These are phyloP conservation scores for Eragrostis nindensis DNA, from an alignment of 176 grass and related monocot genomes.

Conservation along the genomic window DNA sequence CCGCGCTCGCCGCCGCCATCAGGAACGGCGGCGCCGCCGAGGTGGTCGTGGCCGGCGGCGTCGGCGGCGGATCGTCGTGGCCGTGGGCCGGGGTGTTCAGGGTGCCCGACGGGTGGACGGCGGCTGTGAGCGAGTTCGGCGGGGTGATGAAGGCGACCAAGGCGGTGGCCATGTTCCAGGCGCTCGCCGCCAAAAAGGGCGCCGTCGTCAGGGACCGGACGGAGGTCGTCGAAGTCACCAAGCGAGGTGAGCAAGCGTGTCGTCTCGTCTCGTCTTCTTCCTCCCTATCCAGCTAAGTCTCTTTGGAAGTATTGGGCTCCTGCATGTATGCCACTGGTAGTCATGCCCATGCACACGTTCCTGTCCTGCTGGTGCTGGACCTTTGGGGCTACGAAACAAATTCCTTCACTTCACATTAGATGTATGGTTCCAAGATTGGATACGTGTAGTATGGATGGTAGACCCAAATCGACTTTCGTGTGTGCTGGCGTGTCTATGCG, in stretches of 20 bases:
- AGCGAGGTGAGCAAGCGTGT: constrained; percentile 42
- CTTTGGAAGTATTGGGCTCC: constrained; percentile 29
- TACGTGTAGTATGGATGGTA: not conserved
- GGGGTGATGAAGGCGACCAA: constrained; percentile 91
- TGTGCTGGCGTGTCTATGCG: not conserved
- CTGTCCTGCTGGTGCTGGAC: not conserved
- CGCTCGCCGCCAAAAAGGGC: constrained; percentile 61
- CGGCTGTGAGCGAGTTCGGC: constrained; percentile 45
- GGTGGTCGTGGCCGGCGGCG: too few relatives aligned
- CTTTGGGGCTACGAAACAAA: not conserved
- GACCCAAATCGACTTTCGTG: not conserved
- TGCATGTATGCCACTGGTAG: constrained; percentile 2
- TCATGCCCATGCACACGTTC: not conserved
- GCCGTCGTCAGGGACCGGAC: constrained; percentile 61
- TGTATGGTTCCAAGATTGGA: constrained; percentile 5
- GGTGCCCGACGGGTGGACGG: constrained; percentile 63
- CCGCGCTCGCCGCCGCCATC: constrained; percentile 25
- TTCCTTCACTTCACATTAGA: not conserved
- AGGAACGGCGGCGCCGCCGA: constrained; percentile 28
- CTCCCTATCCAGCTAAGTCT: not conserved
- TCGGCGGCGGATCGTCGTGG: not conserved
- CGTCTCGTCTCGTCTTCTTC: not conserved
- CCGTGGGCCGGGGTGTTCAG: constrained; percentile 54
- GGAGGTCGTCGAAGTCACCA: constrained; percentile 57
- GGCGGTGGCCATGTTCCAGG: constrained; percentile 95